Evolutionary conservation across 148 eudicot genomes (phyloP).

Genomic region (Oxyria digyna): DNA sequence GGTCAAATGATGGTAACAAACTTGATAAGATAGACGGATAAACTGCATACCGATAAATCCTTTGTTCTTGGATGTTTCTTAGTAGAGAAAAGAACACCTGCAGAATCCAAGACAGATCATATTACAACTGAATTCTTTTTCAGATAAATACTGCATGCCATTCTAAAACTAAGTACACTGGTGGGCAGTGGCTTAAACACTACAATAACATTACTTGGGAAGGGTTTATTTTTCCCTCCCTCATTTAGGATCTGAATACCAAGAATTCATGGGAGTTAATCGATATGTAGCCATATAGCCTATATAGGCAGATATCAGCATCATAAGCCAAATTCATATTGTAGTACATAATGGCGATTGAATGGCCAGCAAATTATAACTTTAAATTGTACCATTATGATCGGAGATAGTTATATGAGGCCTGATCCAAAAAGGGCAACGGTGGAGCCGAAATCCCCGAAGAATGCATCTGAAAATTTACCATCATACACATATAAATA

Average conservation of each 20-base stretch:
- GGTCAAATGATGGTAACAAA: background rate
- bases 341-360: background rate
- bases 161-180: background rate
- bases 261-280: background rate
- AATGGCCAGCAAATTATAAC: background rate
- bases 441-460: constrained; percentile 84
- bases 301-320: background rate
- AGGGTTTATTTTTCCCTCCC: background rate
- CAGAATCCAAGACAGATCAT: background rate
- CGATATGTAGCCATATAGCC: background rate
- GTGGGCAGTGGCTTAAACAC: background rate
- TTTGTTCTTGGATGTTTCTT: constrained; percentile 94
- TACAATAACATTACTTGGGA: background rate
- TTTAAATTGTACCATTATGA: constrained; percentile 55
- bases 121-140: background rate
- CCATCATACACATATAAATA: background rate
- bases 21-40: background rate
- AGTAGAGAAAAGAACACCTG: constrained; percentile 79
- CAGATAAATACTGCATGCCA: background rate
- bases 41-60: constrained; percentile 60
- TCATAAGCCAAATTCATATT: background rate
- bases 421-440: constrained; percentile 90
- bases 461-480: constrained; percentile 70
- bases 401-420: constrained; percentile 73
- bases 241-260: background rate